Conservation (phyloP, 148 eudicot genomes). For the Drosera capensis region DNA sequence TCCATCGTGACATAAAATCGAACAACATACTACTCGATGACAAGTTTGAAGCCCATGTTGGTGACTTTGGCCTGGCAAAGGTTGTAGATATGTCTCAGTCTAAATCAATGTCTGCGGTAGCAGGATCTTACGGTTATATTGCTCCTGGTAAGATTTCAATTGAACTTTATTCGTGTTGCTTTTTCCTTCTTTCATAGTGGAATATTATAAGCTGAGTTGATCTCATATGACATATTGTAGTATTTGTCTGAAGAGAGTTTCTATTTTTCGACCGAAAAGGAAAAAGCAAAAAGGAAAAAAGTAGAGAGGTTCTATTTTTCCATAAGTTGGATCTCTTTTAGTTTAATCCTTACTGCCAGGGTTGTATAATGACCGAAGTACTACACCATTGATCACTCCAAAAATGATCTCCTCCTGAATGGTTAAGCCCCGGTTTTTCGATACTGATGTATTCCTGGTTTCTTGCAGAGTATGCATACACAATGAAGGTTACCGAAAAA, state of each 20-base stretch:
- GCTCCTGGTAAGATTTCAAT: conserved; percentile 67
- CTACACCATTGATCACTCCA: neutral
- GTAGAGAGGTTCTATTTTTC: too few species aligned
- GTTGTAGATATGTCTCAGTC: conserved; percentile 95
- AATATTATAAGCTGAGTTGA: neutral
- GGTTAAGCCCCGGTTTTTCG: too few species aligned
- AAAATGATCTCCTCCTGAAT: neutral
- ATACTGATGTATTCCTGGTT: too few species aligned
- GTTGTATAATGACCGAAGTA: too few species aligned
- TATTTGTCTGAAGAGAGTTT: too few species aligned
- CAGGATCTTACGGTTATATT: conserved; percentile 96
- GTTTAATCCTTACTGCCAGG: too few species aligned
- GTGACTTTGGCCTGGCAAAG: conserved; percentile 97
- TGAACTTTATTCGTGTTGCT: neutral
- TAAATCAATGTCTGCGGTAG: conserved; percentile 90
- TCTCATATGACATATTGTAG: neutral
- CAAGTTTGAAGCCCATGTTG: conserved; percentile 94
- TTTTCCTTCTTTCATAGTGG: neutral
- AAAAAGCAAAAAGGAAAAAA: too few species aligned
- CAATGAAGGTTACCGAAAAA: conserved; percentile 93
- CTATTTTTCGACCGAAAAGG: too few species aligned
- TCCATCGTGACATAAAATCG: conserved; percentile 91
- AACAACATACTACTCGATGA: conserved; percentile 83
- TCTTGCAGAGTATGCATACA: conserved; percentile 83
- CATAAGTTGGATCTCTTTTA: too few species aligned